phyloP scores from a whole-genome alignment of 1,284 basidiomycete species.

The Stereum hirsutum region DNA sequence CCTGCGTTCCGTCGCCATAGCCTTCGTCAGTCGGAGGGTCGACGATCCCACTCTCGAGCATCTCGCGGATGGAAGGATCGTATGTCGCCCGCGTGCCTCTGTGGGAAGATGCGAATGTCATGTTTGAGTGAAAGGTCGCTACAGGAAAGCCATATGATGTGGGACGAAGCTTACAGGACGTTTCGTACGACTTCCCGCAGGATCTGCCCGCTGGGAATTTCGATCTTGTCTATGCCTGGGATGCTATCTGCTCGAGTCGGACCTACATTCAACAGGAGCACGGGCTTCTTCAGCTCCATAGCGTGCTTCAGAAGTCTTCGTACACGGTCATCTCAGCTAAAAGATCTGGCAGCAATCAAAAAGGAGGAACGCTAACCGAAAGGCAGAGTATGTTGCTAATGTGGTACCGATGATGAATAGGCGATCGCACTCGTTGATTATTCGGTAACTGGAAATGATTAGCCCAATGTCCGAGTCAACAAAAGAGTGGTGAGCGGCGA shows the following conservation, averaged over 20 bases:
- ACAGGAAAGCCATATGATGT: too few relatives aligned
- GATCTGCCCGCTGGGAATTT: constrained; percentile 60
- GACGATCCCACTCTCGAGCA: constrained; percentile 47
- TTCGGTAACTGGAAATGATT: constrained; percentile 36
- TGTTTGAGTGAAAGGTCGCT: background rate
- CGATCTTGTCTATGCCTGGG: constrained; percentile 67
- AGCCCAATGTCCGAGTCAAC: background rate
- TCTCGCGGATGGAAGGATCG: constrained; percentile 32
- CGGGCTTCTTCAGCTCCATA: constrained; percentile 63
- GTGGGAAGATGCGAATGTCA: background rate
- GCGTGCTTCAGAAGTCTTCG: constrained; percentile 75
- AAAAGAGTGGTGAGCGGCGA: background rate
- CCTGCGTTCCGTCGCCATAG: too few relatives aligned
- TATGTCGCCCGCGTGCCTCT: constrained; percentile 31
- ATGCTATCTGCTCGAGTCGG: constrained; percentile 79
- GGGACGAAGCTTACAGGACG: constrained; percentile 53
- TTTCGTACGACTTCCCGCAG: constrained; percentile 51
- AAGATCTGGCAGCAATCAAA: background rate
- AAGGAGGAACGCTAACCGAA: constrained; percentile 39
- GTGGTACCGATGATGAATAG: constrained; percentile 82
- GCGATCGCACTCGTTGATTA: constrained; percentile 54
- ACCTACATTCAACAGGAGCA: constrained; percentile 78
- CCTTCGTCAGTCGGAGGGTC: constrained; percentile 37
- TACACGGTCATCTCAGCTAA: too few relatives aligned
- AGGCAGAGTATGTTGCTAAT: constrained; percentile 88